Evolutionary conservation across 208 protist species (phyloP).

Genomic region (Leptomonas seymouri): DNA sequence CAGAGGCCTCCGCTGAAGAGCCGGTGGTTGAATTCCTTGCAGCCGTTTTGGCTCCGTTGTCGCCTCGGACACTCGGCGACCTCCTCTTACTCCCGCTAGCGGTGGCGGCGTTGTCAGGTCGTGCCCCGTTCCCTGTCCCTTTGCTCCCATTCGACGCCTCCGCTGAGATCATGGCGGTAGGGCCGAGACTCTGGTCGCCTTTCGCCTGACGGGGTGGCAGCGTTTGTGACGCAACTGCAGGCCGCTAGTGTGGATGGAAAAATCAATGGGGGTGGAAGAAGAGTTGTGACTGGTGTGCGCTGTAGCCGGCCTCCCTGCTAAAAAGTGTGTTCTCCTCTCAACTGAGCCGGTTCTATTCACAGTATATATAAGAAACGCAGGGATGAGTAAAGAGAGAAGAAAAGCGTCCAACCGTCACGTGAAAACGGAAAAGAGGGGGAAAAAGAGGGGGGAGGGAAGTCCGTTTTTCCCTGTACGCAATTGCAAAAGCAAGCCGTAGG

Average conservation of each 20-base stretch:
- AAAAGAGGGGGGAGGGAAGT: not conserved
- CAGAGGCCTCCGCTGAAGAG: not conserved
- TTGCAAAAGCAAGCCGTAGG: no score
- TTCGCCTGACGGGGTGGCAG: not conserved
- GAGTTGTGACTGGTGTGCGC: not conserved
- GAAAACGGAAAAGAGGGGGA: not conserved
- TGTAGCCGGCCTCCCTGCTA: not conserved
- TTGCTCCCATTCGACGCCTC: slow-evolving; percentile 3
- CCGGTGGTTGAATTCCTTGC: not conserved
- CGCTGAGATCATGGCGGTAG: slow-evolving; percentile 2
- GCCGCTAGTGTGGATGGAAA: not conserved
- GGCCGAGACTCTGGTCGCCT: not conserved
- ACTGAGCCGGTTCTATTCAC: not conserved
- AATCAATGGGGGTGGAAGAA: not conserved
- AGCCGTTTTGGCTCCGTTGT: not conserved
- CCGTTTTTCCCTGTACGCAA: no score
- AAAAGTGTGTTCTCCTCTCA: not conserved
- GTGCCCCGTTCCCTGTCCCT: not conserved
- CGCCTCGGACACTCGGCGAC: not conserved
- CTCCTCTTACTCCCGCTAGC: not conserved
- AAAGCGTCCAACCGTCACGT: not conserved
- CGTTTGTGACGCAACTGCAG: not conserved
- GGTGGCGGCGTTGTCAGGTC: not conserved
- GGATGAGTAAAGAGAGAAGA: not conserved
- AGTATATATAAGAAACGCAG: not conserved